phyloP scores from a whole-genome alignment of 352 stramenopile species.

The Pythium volutum region DNA sequence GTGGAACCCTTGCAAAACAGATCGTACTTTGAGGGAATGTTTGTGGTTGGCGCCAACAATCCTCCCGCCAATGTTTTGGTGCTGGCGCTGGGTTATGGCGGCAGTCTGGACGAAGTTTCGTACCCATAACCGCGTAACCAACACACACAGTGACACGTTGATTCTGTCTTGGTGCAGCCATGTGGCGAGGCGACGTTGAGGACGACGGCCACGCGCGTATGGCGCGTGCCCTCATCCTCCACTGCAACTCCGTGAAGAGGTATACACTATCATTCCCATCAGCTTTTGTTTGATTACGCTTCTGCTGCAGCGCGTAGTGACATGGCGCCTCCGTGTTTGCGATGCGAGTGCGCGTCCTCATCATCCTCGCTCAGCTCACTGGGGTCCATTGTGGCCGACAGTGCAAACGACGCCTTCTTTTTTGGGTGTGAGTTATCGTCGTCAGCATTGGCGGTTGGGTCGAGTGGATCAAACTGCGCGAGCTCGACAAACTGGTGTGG shows the following conservation, averaged over 20 bases:
- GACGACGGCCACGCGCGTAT: neutral
- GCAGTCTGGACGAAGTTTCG: neutral
- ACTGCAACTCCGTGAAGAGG: neutral
- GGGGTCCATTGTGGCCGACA: slow-evolving; percentile 8
- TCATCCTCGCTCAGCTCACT: slow-evolving; percentile 8
- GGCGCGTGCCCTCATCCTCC: neutral
- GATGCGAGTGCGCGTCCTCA: neutral
- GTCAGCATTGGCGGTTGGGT: neutral
- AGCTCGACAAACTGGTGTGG: slow-evolving; percentile 15
- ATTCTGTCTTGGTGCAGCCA: neutral
- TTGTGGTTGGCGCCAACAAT: neutral
- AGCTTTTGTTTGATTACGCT: neutral
- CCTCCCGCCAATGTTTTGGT: slow-evolving; percentile 2
- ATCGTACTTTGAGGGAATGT: slow-evolving; percentile 10
- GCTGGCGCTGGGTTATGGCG: neutral
- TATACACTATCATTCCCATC: too few relatives aligned
- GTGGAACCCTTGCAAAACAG: slow-evolving; percentile 2
- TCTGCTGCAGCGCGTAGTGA: neutral
- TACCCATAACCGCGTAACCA: neutral
- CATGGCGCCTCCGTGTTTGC: slow-evolving; percentile 1
- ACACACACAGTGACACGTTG: too few relatives aligned
- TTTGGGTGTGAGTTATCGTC: neutral
- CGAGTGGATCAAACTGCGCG: slow-evolving; percentile 10
- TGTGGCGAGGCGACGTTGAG: neutral
- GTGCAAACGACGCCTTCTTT: neutral